Evolutionary conservation across 116 monocot species (phyloP).

Genomic region (Cymodocea nodosa): DNA sequence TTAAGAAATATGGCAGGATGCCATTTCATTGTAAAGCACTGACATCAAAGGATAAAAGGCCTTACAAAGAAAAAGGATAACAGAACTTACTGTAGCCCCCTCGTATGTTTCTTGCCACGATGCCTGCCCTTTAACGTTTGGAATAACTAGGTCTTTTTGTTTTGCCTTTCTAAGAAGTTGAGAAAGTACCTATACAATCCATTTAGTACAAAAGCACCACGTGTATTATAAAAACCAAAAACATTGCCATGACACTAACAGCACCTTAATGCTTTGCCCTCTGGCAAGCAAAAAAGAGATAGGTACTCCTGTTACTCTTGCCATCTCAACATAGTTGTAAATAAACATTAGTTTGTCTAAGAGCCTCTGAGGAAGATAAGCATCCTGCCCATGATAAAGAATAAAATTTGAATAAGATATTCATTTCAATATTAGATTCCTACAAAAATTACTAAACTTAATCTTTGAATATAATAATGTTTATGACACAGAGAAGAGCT

Average conservation of each 20-base stretch:
- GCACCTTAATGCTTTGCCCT: conserved; percentile 98
- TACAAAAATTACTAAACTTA: too few relatives aligned
- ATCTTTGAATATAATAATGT: too few relatives aligned
- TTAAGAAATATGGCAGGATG: too few relatives aligned
- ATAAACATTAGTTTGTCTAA: conserved; percentile 95
- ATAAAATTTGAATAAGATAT: too few relatives aligned
- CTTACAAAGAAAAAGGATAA: too few relatives aligned
- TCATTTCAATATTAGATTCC: too few relatives aligned
- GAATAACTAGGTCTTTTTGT: conserved; percentile 85
- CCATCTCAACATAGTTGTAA: conserved; percentile 99
- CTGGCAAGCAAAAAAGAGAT: conserved; percentile 92
- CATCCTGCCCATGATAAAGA: conserved; percentile 43
- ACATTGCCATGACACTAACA: background rate
- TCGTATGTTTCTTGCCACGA: conserved; percentile 90
- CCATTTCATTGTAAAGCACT: background rate
- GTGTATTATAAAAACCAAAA: background rate
- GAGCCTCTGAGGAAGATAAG: conserved; percentile 96
- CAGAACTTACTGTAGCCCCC: conserved; percentile 92
- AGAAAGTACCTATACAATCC: conserved; percentile 74
- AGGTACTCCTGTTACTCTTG: conserved; percentile 95
- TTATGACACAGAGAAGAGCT: too few relatives aligned
- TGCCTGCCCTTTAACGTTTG: conserved; percentile 88
- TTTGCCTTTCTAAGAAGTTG: conserved; percentile 95
- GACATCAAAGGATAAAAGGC: background rate
- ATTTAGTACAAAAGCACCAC: too few relatives aligned